These are phyloP conservation scores for Paxillus ammoniavirescens DNA, from an alignment of 768 basidiomycete genomes.

Conservation along the genomic window DNA sequence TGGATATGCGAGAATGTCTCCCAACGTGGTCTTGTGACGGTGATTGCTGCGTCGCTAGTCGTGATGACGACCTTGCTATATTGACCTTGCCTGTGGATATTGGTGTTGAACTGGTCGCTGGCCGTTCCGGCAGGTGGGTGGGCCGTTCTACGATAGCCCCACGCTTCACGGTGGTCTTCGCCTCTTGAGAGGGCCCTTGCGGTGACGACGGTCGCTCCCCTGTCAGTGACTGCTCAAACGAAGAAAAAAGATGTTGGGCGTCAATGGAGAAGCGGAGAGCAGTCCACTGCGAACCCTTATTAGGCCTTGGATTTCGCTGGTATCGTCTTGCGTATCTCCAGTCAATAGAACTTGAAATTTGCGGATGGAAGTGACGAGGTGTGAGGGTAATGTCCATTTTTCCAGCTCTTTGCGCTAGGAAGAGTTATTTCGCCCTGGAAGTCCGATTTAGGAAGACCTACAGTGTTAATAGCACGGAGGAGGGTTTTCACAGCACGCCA, in stretches of 20 bases:
- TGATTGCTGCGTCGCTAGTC: constrained; percentile 8
- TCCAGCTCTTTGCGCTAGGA: constrained; percentile 42
- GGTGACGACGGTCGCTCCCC: constrained; percentile 18
- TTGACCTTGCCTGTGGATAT: constrained; percentile 12
- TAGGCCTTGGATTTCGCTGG: constrained; percentile 38
- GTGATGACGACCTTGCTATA: constrained; percentile 11
- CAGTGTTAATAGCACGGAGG: constrained; percentile 20
- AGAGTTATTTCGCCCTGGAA: constrained; percentile 24
- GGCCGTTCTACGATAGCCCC: constrained; percentile 19
- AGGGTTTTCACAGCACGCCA: constrained; percentile 26
- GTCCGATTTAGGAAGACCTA: constrained; percentile 18
- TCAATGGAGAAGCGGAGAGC: constrained; percentile 35
- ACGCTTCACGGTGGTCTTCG: constrained; percentile 10
- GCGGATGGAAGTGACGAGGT: constrained; percentile 37
- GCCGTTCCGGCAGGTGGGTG: constrained; percentile 27
- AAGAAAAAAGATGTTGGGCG: constrained; percentile 39
- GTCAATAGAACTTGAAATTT: constrained; percentile 27
- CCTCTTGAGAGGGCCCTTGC: constrained; percentile 15
- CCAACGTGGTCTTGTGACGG: constrained; percentile 12
- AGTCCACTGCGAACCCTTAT: constrained; percentile 58
- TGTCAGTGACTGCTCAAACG: constrained; percentile 45
- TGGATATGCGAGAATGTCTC: constrained; percentile 5
- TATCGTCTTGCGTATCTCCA: constrained; percentile 21
- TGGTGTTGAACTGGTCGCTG: constrained; percentile 10
- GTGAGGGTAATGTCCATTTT: constrained; percentile 42